phyloP scores from a whole-genome alignment of 2,329 filamentous ascomycete species.

The Epicoccum sorghinum region DNA sequence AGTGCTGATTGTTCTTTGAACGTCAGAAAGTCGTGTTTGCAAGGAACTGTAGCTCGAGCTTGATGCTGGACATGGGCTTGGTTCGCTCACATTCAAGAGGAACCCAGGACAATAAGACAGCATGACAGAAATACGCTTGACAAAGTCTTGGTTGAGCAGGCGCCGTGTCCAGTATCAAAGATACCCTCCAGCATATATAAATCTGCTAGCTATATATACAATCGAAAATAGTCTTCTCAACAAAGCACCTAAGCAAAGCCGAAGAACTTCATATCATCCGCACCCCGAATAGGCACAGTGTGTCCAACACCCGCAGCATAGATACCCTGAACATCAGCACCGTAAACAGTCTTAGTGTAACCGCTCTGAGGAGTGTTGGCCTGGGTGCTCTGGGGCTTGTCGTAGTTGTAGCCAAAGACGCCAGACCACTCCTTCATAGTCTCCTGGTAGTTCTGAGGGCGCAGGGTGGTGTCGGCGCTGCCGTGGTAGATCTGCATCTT shows the following conservation, averaged over 20 bases:
- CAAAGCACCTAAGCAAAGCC: slow-evolving; percentile 27
- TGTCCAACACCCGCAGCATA: slow-evolving; percentile 45
- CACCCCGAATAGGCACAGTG: slow-evolving; percentile 41
- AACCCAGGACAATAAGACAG: too few species aligned
- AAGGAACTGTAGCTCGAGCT: too few species aligned
- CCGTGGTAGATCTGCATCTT: slow-evolving; percentile 67
- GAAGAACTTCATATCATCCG: slow-evolving; percentile 45
- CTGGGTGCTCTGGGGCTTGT: slow-evolving; percentile 38
- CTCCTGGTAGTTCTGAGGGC: slow-evolving; percentile 63
- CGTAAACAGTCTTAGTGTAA: slow-evolving; percentile 42
- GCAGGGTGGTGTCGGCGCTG: slow-evolving; percentile 56
- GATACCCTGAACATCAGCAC: slow-evolving; percentile 43
- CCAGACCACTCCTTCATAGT: slow-evolving; percentile 48
- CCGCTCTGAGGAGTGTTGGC: slow-evolving; percentile 37
- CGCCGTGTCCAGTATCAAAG: too few species aligned
- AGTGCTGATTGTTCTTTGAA: too few species aligned
- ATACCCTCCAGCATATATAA: too few species aligned
- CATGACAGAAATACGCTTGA: too few species aligned
- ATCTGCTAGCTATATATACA: neutral
- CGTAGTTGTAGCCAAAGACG: slow-evolving; percentile 42
- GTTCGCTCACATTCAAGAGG: too few species aligned
- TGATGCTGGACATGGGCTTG: too few species aligned
- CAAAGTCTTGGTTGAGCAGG: too few species aligned
- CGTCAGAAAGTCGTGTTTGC: too few species aligned
- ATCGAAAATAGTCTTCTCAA: neutral